Base-by-base conservation (phyloP, 768 basidiomycete genomes). In the Inosperma sp. region DNA sequence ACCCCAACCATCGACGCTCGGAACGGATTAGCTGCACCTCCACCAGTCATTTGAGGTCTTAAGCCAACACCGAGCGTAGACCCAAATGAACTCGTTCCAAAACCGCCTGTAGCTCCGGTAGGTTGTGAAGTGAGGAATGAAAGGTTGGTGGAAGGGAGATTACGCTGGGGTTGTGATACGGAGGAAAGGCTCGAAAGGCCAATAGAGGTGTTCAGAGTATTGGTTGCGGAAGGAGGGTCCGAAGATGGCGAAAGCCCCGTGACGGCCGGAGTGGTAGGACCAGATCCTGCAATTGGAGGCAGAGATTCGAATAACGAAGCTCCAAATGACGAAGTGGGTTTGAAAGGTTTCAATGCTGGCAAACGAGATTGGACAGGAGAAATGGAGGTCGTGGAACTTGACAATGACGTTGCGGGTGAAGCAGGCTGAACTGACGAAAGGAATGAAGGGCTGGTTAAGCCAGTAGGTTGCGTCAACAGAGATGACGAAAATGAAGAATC, bases 321-420 rank as follows among this genome's bases (percentile, higher is more conserved):
- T 25, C 90, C 90, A 62, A 93, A 93, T 34, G 79, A 83, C 2
- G 84, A 86, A 2, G 83, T 77, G 2, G 90, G 90, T 60, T 90
- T 89, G 74, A 93, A 93, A 5, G 86, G 80, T 62, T 86, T 89
- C 56, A 90, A 64, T 5, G 83, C 84, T 21, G 76, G 71, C 33
- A 79, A 75, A 3, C 79, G 79, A 5, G 77, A 63, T 51, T 74
- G 72, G 26, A 79, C 44, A n/a, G 65, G 52, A n/a, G 61, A 44
- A 23, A 56, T 53, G 35, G 60, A 22, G 19, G 66, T 52, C 9
- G 65, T 47, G n/a, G 72, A 62, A 36, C 59, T 58, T 14, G 27
- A 10, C 2, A 51, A 51, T 21, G 50, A n/a, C 3, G 42, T 19
- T n/a, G 63, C 59, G 6, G 62, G 52, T 21, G 58, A 59, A 7